Percentiles rank a stretch among this genome's conserved stretches.
phyloP scores from a whole-genome alignment of 2,329 filamentous ascomycete species.

The Fusarium guadeloupense region DNA sequence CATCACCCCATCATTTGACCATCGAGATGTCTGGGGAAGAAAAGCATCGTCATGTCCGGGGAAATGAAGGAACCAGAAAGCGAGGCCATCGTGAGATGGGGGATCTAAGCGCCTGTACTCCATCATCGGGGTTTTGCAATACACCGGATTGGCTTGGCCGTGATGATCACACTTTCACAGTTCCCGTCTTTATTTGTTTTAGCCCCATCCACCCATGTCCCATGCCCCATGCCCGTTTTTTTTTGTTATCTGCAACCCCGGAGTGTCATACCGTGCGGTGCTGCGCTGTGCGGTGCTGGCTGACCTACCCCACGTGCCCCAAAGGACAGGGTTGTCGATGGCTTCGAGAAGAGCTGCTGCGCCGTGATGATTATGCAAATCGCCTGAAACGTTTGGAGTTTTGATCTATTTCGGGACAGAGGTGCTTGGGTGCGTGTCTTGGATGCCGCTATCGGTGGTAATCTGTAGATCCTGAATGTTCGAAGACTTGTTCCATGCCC shows the following conservation, averaged over 20 bases:
- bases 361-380: slow-evolving; percentile 3
- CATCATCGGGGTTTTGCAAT: too few relatives aligned
- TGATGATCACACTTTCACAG: background rate
- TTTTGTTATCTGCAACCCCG: slow-evolving; percentile 23
- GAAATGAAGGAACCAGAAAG: background rate
- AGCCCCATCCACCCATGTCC: background rate
- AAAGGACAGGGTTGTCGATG: background rate
- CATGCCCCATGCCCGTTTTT: background rate
- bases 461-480: background rate
- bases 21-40: slow-evolving; percentile 15
- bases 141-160: too few relatives aligned
- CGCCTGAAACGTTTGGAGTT: background rate
- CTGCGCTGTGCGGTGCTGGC: too few relatives aligned
- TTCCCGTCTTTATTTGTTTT: background rate
- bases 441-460: background rate
- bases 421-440: background rate
- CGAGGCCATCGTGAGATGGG: background rate
- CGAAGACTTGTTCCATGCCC: slow-evolving; percentile 1
- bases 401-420: background rate
- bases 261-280: slow-evolving; percentile 10
- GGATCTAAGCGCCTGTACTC: background rate
- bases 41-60: slow-evolving; percentile 6
- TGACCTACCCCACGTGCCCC: background rate
- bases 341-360: slow-evolving; percentile 9
- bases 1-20: slow-evolving; percentile 34